Base-by-base conservation (phyloP, 345 rosid species). In the Clarkia xantiana region DNA sequence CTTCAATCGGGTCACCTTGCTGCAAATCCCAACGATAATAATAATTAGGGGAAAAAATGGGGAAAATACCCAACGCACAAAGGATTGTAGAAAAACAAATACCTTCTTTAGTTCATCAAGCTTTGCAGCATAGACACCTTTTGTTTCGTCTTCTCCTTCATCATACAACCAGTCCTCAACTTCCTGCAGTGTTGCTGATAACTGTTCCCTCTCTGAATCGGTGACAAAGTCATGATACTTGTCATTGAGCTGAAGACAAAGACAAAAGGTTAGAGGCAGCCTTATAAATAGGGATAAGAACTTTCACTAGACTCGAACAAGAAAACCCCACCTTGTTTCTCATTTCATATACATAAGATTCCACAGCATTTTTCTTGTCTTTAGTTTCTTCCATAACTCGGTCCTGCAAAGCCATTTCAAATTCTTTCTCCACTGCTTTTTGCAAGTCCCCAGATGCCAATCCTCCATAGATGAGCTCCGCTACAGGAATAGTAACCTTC, bases 381-480 rank as follows among this genome's bases (percentile, higher is more conserved):
- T 93, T 93, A 12, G 99, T 93, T 66, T 93, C 99, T 67, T 93
- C 99, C 99, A 93, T 93, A 18, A 93, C 76, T 40, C 96, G 80
- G 62, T 91, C 99, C 71, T 87, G 99, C 71, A 91, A 67, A 62
- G 96, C 99, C 99, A 91, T 87, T 71, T 91, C 96, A 53, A 80
- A 93, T 59, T 93, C 96, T 63, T 84, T 87, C 65, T 91, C 99
- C 6, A 91, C 72, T 13, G 94, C 95, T 63, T 87, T 82, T 54
- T 87, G 80, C 29, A 91, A 66, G 58, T 91, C 99, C 17, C 56
- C 78, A 18, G 86, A 52, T 10, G 40, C 45, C 80, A 87, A 47
- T 52, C 75, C 88, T 56, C 99, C 96, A 18, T 84, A 71, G 13
- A 91, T 80, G 44, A 70, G 18, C 66, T 87, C 99, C 9, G 77